Percentiles rank a stretch among this genome's conserved stretches.
Conservation (phyloP, 179 eudicot species). For the Beta lomatogona region DNA sequence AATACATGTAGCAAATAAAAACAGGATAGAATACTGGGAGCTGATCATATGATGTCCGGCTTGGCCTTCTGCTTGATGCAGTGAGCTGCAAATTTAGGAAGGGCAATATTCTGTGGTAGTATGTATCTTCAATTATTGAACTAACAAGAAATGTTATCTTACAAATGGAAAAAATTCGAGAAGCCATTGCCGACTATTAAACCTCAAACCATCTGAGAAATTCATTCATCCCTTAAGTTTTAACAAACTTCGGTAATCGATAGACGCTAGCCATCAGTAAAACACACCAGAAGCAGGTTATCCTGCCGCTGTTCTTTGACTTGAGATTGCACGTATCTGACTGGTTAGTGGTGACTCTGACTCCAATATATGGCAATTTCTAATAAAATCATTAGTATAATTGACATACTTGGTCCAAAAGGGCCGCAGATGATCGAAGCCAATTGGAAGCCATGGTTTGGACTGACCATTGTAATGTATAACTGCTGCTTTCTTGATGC, state of each 20-base stretch:
- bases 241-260: too few relatives aligned
- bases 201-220: conserved; percentile 31
- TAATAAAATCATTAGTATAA: conserved; percentile 78
- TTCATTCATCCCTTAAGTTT: too few relatives aligned
- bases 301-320: conserved; percentile 22
- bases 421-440: conserved; percentile 95
- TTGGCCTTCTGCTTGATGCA: conserved; percentile 25
- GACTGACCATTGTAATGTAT: conserved; percentile 99
- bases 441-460: conserved; percentile 97
- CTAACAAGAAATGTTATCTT: conserved; percentile 31
- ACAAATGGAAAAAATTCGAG: conserved; percentile 32
- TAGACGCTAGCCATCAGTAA: conserved; percentile 25
- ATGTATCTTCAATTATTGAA: conserved; percentile 33
- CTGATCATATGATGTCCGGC: conserved; percentile 22
- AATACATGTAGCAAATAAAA: too few relatives aligned
- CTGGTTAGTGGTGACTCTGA: conserved; percentile 31
- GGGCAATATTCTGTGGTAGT: conserved; percentile 22
- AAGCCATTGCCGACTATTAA: conserved; percentile 28
- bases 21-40: not conserved
- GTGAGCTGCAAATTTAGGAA: conserved; percentile 25
- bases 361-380: conserved; percentile 94
- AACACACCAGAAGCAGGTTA: conserved; percentile 24
- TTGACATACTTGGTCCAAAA: conserved; percentile 96
- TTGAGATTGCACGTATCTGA: conserved; percentile 16
- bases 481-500: conserved; percentile 85